phyloP scores from a whole-genome alignment of 768 basidiomycete species.

The Holtermanniella nyarrowii region DNA sequence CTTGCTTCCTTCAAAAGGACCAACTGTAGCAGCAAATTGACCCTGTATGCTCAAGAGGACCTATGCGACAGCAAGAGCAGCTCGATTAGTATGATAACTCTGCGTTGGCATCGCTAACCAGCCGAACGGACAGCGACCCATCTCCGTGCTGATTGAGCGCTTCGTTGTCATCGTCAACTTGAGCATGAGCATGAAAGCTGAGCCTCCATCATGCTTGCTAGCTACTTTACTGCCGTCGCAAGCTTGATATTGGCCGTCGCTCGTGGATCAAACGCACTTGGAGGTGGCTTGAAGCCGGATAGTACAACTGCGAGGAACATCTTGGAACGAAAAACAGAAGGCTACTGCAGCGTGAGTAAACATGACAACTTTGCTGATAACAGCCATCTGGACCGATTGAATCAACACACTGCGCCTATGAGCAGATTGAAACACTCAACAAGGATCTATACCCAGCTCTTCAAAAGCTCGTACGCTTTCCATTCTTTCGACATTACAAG shows the following conservation, averaged over 20 bases:
- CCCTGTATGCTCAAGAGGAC: too few relatives aligned
- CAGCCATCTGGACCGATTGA: conserved; percentile 48
- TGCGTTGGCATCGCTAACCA: too few relatives aligned
- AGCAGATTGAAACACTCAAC: conserved; percentile 82
- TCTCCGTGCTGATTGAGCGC: too few relatives aligned
- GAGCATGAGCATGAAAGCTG: too few relatives aligned
- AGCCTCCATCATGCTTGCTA: neutral
- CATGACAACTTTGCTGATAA: too few relatives aligned
- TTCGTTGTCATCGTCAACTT: too few relatives aligned
- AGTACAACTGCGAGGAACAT: conserved; percentile 38
- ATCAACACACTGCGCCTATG: conserved; percentile 68
- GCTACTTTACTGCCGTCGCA: neutral
- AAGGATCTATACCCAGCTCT: conserved; percentile 63
- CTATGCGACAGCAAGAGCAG: too few relatives aligned
- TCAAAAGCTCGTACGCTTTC: conserved; percentile 69
- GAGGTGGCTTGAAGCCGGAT: conserved; percentile 14
- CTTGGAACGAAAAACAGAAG: conserved; percentile 36
- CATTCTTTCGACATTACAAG: conserved; percentile 94
- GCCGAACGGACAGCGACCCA: too few relatives aligned
- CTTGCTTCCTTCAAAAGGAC: too few relatives aligned
- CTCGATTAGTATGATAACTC: too few relatives aligned
- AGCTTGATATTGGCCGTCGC: too few relatives aligned
- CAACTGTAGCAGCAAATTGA: too few relatives aligned
- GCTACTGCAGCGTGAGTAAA: conserved; percentile 34
- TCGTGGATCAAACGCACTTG: neutral